Base-by-base conservation (phyloP, 1,284 basidiomycete genomes). In the Cutaneotrichosporon curvatum region DNA sequence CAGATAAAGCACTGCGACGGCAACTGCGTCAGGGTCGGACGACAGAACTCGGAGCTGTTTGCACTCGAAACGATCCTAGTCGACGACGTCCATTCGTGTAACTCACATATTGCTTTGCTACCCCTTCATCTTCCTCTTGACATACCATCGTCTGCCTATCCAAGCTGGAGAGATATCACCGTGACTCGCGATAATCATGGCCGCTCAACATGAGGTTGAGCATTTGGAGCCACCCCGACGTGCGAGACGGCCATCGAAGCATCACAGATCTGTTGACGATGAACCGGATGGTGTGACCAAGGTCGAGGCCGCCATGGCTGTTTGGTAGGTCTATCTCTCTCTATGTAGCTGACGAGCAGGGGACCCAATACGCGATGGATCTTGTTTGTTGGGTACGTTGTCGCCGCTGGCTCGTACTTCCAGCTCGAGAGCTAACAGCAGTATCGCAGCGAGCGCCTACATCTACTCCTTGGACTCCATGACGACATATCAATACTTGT, bases 401-500 rank as follows among this genome's bases (percentile, higher is more conserved):
- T 28, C 12, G 25, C 25, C 25, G 25, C 25, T 12, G 15, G 32
- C 32, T 6, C 6, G 15, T 14, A 34, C 15, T 14, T 34, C 5
- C 6, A 9, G 5, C 8, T 14, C 14, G 32, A n/a, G 6, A 16
- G 32, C 32, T 34, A 15, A 34, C 32, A 34, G 32, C 15, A 34
- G 42, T 81, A 32, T 86, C 48, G 82, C 75, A 22, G 75, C 85
- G 4, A 81, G 82, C 0, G 78, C 82, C 2, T 87, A 86, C 67
- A 81, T 85, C 53, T 87, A 86, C 65, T 83, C 83, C 0, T 74
- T 87, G 14, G 84, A 86, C 55, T 31, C 35, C 43, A 56, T 57
- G 15, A 85, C 83, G n/a, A 85, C 83, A 3, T 81, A 74, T 60
- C 77, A 75, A 49, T 85, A 85, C 63, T 77, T 83, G 16, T 67